A percentile compares a stretch with the other conserved stretches of the same genome.
These are phyloP conservation scores for Tephrocybe sp. DNA, from an alignment of 768 basidiomycete species.

Conservation along the genomic window DNA sequence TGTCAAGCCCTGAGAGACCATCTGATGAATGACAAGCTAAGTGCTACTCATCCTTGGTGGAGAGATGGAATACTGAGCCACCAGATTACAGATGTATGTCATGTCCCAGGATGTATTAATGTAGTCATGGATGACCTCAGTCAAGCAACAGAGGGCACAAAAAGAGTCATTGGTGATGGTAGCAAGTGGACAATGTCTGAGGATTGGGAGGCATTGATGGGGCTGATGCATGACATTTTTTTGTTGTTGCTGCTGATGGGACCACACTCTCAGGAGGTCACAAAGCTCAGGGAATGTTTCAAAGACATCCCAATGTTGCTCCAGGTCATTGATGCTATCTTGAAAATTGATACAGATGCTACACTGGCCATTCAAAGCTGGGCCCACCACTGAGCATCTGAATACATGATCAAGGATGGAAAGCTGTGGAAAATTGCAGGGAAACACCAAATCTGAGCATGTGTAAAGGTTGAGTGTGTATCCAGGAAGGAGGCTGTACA, in stretches of 20 bases:
- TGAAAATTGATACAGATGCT: constrained; percentile 13
- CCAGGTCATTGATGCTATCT: constrained; percentile 16
- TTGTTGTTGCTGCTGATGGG: too few relatives aligned
- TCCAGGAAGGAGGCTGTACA: constrained; percentile 19
- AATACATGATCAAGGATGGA: constrained; percentile 21
- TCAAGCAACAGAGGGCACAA: constrained; percentile 1
- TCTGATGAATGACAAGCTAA: neutral
- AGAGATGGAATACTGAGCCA: constrained; percentile 8
- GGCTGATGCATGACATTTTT: constrained; percentile 22
- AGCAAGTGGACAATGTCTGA: constrained; percentile 24
- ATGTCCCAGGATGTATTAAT: constrained; percentile 22
- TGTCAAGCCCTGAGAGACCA: constrained; percentile 30
- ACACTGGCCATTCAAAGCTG: constrained; percentile 7
- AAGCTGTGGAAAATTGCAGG: constrained; percentile 24
- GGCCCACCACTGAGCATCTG: constrained; percentile 16
- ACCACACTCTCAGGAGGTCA: too few relatives aligned
- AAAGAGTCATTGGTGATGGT: too few relatives aligned
- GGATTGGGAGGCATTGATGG: constrained; percentile 25
- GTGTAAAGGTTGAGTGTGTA: constrained; percentile 5
- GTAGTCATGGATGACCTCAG: constrained; percentile 29
- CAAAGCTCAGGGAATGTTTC: too few relatives aligned
- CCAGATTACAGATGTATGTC: constrained; percentile 25
- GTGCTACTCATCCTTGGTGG: neutral
- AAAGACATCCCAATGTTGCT: constrained; percentile 20
- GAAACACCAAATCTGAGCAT: constrained; percentile 11